Base-by-base conservation (phyloP, 495 filamentous ascomycete species). In the Aspergillus bridgeri region DNA sequence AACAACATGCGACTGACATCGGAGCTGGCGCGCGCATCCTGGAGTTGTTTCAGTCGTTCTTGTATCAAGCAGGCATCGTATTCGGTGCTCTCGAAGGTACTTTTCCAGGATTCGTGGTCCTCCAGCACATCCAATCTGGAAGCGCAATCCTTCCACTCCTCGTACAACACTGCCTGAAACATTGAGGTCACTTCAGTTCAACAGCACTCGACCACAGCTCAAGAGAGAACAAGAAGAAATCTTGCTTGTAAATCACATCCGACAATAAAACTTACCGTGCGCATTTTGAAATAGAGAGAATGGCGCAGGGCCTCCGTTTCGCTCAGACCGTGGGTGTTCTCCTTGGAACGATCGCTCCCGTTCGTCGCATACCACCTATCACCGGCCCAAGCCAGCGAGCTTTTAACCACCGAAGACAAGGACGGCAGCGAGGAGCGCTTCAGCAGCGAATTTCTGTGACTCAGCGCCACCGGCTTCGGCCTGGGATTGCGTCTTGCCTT, bases 91-190 rank as follows among this genome's bases (percentile, higher is more conserved):
- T 81, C 76, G n/a, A 79, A 65, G n/a, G 86, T 79, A 2, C 71
- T 65, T 65, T 96, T 97, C 92, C 92, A 97, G 7, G 75, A 71
- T 60, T 90, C 86, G 64, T 92, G 90, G 38, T 87, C 86, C 69
- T 96, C 91, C 42, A 96, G 73, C 4, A 77, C 65, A 69, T 97
- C 92, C 38, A 97, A 77, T 64, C 92, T 88, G n/a, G 72, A 78
- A 15, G 93, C 93, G 82, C 85, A 50, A 64, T 72, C 59, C 24
- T 66, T 65, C 87, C 89, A 92, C 59, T 89, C 83, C 24, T 75
- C 73, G 62, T 84, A 77, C 13, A 79, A 83, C 59, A 79, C 78
- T 19, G 88, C 86, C 86, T 88, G 61, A 11, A 50, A 23, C 29
- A 61, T 9, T 2, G 33, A 13, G 17, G 13, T 38, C 33, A 15